Percentiles rank a stretch among this genome's conserved stretches.
Evolutionary conservation across 352 stramenopile species (phyloP).

Genomic region (Phytopythium chamaehyphon): DNA sequence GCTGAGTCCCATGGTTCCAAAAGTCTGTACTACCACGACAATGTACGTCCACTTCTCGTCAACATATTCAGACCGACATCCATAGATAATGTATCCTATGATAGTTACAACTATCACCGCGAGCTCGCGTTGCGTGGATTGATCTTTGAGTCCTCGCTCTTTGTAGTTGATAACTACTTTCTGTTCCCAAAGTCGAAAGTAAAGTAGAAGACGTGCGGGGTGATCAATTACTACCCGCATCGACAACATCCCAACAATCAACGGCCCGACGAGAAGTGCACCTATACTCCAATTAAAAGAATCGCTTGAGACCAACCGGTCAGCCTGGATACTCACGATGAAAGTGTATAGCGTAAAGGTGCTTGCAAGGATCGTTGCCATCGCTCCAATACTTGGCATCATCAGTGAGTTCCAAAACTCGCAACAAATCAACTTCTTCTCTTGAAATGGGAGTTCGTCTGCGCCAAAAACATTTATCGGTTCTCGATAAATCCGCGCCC

Average conservation of each 20-base stretch:
- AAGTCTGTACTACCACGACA: neutral
- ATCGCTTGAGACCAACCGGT: too few species aligned
- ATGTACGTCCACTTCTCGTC: neutral
- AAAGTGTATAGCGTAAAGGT: constrained; percentile 3
- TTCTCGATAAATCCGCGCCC: neutral
- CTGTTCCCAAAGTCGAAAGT: constrained; percentile 3
- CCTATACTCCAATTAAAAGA: neutral
- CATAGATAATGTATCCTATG: neutral
- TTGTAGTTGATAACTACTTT: constrained; percentile 5
- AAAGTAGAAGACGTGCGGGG: neutral
- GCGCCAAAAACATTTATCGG: neutral
- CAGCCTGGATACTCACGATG: neutral
- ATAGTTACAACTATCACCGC: neutral
- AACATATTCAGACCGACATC: neutral
- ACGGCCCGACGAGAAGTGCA: neutral
- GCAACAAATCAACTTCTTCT: too few species aligned
- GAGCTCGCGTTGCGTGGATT: neutral
- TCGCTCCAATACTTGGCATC: neutral
- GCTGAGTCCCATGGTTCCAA: neutral
- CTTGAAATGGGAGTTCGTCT: constrained; percentile 4
- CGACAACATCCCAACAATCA: neutral
- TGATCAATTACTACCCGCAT: neutral
- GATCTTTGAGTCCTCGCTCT: neutral
- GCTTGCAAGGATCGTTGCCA: neutral
- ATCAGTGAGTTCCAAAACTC: neutral